Conservation (phyloP, 164 flowering plant species). For the Buxus sempervirens region DNA sequence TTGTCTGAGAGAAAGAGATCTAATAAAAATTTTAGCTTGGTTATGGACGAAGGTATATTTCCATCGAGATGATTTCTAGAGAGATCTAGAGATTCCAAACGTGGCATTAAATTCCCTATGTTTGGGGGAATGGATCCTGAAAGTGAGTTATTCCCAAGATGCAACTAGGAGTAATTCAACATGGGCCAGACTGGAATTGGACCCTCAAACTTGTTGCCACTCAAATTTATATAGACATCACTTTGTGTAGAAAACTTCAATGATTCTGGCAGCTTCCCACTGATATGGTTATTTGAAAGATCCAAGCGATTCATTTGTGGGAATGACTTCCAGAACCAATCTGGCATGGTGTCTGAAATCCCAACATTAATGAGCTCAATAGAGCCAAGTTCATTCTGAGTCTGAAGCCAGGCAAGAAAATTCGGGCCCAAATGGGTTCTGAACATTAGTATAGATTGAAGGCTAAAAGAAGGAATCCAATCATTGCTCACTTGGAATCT, state of each 20-base stretch:
- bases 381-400: conserved; percentile 13
- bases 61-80: conserved; percentile 25
- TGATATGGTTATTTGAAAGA: conserved; percentile 22
- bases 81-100: conserved; percentile 3
- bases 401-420: conserved; percentile 28
- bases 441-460: neutral
- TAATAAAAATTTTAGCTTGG: neutral
- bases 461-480: conserved; percentile 32
- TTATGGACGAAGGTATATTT: conserved; percentile 20
- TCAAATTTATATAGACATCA: conserved; percentile 9
- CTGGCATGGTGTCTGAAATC: conserved; percentile 20
- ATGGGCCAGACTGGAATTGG: conserved; percentile 11
- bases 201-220: conserved; percentile 18
- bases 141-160: conserved; percentile 17
- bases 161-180: neutral
- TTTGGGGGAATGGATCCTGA: conserved; percentile 20
- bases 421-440: conserved; percentile 16
- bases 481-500: conserved; percentile 7
- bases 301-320: neutral
- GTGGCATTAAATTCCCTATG: conserved; percentile 8
- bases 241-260: neutral
- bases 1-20: conserved; percentile 21
- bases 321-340: conserved; percentile 17
- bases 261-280: conserved; percentile 13
- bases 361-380: conserved; percentile 11